A percentile compares a stretch with the other conserved stretches of the same genome.
phyloP scores from a whole-genome alignment of 352 stramenopile genomes.

The Peronospora destructor region DNA sequence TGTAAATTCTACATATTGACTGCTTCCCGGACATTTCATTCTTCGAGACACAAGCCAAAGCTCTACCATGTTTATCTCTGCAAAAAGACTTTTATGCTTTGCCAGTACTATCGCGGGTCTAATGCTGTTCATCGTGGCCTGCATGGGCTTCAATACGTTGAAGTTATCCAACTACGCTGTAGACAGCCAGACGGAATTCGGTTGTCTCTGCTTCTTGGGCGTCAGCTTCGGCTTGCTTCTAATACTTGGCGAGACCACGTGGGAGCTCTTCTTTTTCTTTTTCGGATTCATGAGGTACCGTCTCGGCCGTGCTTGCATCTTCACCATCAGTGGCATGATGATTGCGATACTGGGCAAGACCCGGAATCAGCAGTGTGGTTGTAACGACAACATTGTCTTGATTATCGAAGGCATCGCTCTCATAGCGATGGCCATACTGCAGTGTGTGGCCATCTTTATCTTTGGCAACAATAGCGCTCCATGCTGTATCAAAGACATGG shows the following conservation, averaged over 20 bases:
- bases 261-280: constrained; percentile 69
- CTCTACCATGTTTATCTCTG: constrained; percentile 16
- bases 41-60: background rate
- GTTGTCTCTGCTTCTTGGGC: constrained; percentile 69
- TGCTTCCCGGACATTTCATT: background rate
- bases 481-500: constrained; percentile 8
- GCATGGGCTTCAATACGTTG: constrained; percentile 45
- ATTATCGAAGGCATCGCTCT: constrained; percentile 51
- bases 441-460: constrained; percentile 39
- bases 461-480: constrained; percentile 47
- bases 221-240: constrained; percentile 56
- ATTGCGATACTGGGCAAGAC: constrained; percentile 52
- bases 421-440: constrained; percentile 35
- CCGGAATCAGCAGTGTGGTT: constrained; percentile 43
- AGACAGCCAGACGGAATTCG: constrained; percentile 50
- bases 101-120: constrained; percentile 29
- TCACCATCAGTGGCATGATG: constrained; percentile 55
- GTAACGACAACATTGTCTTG: constrained; percentile 41
- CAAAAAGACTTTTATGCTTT: constrained; percentile 36
- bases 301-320: constrained; percentile 48
- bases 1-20: background rate
- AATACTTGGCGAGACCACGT: constrained; percentile 50
- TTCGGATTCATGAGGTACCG: constrained; percentile 79
- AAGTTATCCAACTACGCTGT: constrained; percentile 26
- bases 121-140: constrained; percentile 39